Evolutionary conservation across 805 yeast genomes (phyloP).

Genomic region (Metschnikowia colocasiae): DNA sequence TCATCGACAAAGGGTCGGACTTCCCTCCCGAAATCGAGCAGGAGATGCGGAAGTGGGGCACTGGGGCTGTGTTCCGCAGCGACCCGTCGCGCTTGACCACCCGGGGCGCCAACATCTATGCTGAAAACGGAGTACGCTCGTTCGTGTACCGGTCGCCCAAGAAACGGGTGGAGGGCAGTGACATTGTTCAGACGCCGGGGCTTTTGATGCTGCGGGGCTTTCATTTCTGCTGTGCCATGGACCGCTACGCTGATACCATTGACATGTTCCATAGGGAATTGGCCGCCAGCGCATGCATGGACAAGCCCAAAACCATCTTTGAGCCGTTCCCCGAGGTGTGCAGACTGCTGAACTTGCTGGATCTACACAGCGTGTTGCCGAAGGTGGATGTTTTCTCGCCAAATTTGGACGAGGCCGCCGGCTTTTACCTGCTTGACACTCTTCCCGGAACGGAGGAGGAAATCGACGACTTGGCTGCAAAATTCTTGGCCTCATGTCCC

Average conservation of each 20-base stretch:
- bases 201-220: constrained; percentile 42
- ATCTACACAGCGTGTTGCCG: constrained; percentile 36
- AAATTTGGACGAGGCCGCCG: constrained; percentile 78
- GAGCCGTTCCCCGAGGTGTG: constrained; percentile 87
- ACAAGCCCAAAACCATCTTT: constrained; percentile 54
- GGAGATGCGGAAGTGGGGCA: constrained; percentile 55
- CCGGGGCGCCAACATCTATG: constrained; percentile 76
- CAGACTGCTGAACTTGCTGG: constrained; percentile 39
- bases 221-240: constrained; percentile 75
- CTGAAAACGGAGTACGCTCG: constrained; percentile 48
- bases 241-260: constrained; percentile 51
- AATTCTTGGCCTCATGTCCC: constrained; percentile 31
- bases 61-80: constrained; percentile 55
- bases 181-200: constrained; percentile 40
- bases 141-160: constrained; percentile 65
- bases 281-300: not conserved
- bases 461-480: constrained; percentile 31
- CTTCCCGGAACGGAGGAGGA: constrained; percentile 36
- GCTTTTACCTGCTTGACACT: constrained; percentile 48
- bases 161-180: constrained; percentile 53
- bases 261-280: constrained; percentile 20
- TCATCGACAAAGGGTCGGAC: constrained; percentile 77
- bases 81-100: constrained; percentile 61
- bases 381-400: constrained; percentile 69
- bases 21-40: constrained; percentile 51